phyloP scores from a whole-genome alignment of 257 asterid species.

The Petunia axillaris region DNA sequence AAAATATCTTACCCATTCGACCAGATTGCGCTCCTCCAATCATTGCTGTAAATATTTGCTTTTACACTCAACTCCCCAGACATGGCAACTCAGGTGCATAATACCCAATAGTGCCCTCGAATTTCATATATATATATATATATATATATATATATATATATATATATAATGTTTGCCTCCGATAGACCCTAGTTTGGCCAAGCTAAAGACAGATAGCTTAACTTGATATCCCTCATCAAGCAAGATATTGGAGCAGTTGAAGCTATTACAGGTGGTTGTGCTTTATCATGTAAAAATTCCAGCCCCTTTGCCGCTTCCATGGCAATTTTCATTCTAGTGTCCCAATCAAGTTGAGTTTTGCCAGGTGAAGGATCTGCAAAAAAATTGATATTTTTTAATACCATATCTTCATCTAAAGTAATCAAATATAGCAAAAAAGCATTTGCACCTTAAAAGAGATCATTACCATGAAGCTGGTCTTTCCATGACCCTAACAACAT shows the following conservation, averaged over 20 bases:
- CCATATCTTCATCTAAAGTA: constrained; percentile 1
- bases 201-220: constrained; percentile 85
- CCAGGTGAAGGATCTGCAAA: constrained; percentile 62
- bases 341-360: constrained; percentile 72
- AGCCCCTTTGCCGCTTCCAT: constrained; percentile 92
- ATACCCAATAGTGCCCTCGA: constrained; percentile 89
- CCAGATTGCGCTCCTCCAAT: constrained; percentile 72
- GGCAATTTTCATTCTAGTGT: constrained; percentile 83
- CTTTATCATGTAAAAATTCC: constrained; percentile 79
- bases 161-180: constrained; percentile 85
- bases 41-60: constrained; percentile 82
- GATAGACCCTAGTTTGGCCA: constrained; percentile 88
- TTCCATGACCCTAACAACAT: constrained; percentile 85
- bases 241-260: constrained; percentile 83
- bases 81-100: constrained; percentile 95
- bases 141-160: too few relatives aligned
- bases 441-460: constrained; percentile 1
- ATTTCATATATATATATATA: constrained; percentile 81
- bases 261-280: constrained; percentile 90
- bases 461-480: constrained; percentile 83
- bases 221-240: constrained; percentile 77
- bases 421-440: background rate
- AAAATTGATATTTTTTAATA: constrained; percentile 12
- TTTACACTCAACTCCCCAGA: constrained; percentile 87
- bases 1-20: constrained; percentile 65